A percentile compares a stretch with the other conserved stretches of the same genome.
phyloP scores from a whole-genome alignment of 441 rosid genomes.

The Omphalea diandra region DNA sequence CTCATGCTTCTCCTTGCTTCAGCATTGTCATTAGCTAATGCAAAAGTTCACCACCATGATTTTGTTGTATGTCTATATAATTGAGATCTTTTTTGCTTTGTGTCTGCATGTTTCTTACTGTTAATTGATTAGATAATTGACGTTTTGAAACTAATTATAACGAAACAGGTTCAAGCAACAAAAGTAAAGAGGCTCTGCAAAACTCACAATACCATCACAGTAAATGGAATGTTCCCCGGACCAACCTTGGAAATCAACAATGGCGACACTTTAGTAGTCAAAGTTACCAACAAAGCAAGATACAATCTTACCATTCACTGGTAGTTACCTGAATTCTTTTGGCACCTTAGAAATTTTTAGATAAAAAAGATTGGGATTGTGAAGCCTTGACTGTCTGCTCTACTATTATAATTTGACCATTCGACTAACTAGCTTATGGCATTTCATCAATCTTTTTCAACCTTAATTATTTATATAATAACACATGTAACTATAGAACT shows the following conservation, averaged over 20 bases:
- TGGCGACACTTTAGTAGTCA: conserved; percentile 72
- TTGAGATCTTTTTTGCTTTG: neutral
- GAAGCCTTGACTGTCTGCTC: too few species aligned
- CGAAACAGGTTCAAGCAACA: conserved; percentile 53
- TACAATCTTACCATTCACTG: conserved; percentile 85
- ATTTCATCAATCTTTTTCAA: too few species aligned
- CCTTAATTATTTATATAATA: too few species aligned
- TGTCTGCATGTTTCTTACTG: neutral
- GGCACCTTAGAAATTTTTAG: too few species aligned
- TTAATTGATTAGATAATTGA: neutral
- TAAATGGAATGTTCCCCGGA: conserved; percentile 87
- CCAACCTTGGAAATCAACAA: conserved; percentile 69
- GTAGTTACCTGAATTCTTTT: too few species aligned
- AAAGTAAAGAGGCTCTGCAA: conserved; percentile 92
- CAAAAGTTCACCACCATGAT: conserved; percentile 57
- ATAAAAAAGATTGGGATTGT: too few species aligned
- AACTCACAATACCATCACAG: conserved; percentile 70
- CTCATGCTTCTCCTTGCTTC: conserved; percentile 42
- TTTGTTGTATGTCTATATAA: conserved; percentile 61
- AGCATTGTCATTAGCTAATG: conserved; percentile 30
- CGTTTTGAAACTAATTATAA: too few species aligned
- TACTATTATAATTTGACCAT: too few species aligned
- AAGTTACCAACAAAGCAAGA: conserved; percentile 58
- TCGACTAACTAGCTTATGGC: too few species aligned
- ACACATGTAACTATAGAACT: too few species aligned